These are phyloP conservation scores for Rhodomyrtus tomentosa DNA, from an alignment of 345 rosid genomes.

Conservation along the genomic window DNA sequence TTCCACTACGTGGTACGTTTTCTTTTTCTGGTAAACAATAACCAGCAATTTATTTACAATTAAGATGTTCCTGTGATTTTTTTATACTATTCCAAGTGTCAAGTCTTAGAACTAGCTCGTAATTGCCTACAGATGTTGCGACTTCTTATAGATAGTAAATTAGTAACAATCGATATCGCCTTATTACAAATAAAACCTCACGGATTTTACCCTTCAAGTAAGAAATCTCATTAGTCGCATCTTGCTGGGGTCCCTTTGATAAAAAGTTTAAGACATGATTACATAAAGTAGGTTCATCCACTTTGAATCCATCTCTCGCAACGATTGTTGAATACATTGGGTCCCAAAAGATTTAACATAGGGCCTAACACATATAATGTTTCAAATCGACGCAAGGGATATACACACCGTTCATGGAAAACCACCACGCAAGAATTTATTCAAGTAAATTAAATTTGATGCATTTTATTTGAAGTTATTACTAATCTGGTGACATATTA, in stretches of 20 bases:
- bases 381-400: background rate
- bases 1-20: background rate
- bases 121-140: background rate
- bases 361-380: background rate
- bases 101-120: background rate
- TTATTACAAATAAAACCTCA: background rate
- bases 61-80: background rate
- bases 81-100: background rate
- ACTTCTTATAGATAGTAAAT: background rate
- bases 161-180: background rate
- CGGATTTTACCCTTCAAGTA: background rate
- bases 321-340: background rate
- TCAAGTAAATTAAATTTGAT: constrained; percentile 9
- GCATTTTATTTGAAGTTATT: constrained; percentile 8
- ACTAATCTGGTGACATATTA: constrained; percentile 3
- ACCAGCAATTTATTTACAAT: background rate
- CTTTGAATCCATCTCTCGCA: background rate
- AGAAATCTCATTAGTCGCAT: background rate
- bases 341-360: background rate
- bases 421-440: background rate
- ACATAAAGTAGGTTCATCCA: background rate
- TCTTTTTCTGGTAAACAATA: background rate
- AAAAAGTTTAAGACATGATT: background rate
- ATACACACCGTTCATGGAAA: background rate
- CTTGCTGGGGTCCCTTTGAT: background rate